Evolutionary conservation across 202 grass and related monocot genomes (phyloP).

Genomic region (Panicum virgatum): DNA sequence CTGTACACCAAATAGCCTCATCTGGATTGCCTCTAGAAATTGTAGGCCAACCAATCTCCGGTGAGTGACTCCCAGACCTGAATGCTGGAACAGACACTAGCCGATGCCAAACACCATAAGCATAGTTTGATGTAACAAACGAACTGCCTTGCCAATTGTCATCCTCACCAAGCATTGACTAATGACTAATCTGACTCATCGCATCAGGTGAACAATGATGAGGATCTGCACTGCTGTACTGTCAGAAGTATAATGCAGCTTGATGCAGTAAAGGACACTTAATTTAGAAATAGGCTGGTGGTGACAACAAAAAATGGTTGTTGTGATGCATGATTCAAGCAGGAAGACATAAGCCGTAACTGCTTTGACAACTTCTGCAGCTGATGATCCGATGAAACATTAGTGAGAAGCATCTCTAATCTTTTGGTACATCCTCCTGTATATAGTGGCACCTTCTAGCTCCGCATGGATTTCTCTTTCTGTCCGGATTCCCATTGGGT

Average conservation of each 20-base stretch:
- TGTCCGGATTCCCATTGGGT: constrained; percentile 83
- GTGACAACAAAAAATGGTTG: not conserved
- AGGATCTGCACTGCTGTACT: not conserved
- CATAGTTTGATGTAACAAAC: not conserved
- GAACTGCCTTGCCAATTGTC: not conserved
- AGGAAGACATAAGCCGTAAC: not conserved
- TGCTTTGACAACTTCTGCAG: constrained; percentile 5
- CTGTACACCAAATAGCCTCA: not conserved
- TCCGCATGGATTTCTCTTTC: constrained; percentile 94
- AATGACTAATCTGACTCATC: not conserved
- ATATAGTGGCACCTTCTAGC: constrained; percentile 81
- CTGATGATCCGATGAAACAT: not conserved
- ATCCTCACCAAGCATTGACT: not conserved
- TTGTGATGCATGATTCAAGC: not conserved
- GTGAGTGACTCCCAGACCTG: not conserved
- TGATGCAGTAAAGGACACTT: not conserved
- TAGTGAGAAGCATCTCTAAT: constrained; percentile 32
- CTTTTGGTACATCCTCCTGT: constrained; percentile 92
- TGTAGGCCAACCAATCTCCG: not conserved
- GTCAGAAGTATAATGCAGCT: not conserved
- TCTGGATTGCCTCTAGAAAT: not conserved
- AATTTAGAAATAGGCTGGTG: not conserved
- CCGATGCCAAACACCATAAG: not conserved
- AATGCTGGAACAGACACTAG: not conserved
- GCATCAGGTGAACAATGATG: not conserved